Evolutionary conservation across 1,284 basidiomycete species (phyloP), one percentile per base, ranked within the genome.

Genomic region (Ustilago vetiveriae): DNA sequence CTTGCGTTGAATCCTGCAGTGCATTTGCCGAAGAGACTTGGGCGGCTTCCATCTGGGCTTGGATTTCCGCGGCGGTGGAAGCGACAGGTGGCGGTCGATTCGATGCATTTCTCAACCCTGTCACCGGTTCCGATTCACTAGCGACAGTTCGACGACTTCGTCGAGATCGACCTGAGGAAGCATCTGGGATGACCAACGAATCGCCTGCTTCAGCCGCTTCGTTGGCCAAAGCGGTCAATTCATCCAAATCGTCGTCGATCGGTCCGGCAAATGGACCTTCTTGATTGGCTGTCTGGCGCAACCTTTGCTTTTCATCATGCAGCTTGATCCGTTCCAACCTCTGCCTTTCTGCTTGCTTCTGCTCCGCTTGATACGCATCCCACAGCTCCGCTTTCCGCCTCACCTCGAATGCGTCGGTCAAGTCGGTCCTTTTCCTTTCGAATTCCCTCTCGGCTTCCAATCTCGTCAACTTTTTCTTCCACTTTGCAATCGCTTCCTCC

Each of bases 181-280:
- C 6, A 13, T 26, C 37, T 19, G 24, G 21, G 22, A 26, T 7
- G 21, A n/a, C 7, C 14, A 36, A 13, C 13, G 22, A 6, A 22
- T 47, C 59, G 6, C 67, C 67, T 0, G 67, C 67, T 37, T 64
- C 52, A 9, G 48, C 52, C 16, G 67, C 60, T 40, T 70, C 67
- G 0, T 19, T 16, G 2, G 67, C 67, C 11, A 70, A 24, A 9
- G 60, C 56, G 1, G 60, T 56, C 2, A 70, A 52, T 24, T 70
- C 67, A 29, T 70, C 66, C 40, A 64, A 6, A 29, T 29, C 27
- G 27, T 13, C 27, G 27, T 13, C 27, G 27, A 13, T 29, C 7
- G 27, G 7, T 29, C 7, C 27, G 6, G 27, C 27, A 7, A 6
- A 13, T 13, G 7, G 27, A 29, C 6, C 13, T 13, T 6, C 27